Evolutionary conservation across 345 rosid genomes (phyloP).

Genomic region (Boechera stricta): DNA sequence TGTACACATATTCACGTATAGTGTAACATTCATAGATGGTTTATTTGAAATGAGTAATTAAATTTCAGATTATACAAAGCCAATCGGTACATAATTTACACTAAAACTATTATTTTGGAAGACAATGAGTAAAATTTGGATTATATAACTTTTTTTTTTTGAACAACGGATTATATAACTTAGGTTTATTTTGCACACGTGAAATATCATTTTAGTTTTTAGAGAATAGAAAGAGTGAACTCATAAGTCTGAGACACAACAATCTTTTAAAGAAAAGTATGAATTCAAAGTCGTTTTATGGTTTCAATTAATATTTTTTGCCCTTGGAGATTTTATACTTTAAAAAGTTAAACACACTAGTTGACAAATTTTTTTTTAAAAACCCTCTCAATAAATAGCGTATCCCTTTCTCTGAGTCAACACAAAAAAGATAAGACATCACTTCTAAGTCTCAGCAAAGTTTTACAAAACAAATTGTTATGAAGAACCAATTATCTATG

Average conservation of each 20-base stretch:
- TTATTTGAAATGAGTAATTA: background rate
- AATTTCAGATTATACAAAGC: background rate
- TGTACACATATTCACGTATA: background rate
- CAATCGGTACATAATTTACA: background rate
- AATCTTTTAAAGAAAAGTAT: background rate
- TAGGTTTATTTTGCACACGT: background rate
- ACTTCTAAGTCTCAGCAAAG: conserved; percentile 8
- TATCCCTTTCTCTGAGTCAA: background rate
- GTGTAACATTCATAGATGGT: background rate
- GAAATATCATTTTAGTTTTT: background rate
- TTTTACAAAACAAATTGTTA: background rate
- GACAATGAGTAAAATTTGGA: background rate
- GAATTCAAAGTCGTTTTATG: background rate
- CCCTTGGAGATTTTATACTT: conserved; percentile 22
- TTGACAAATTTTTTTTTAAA: too few relatives aligned
- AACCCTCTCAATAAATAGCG: background rate
- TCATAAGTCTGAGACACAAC: background rate
- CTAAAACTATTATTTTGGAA: background rate
- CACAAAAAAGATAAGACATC: conserved; percentile 8
- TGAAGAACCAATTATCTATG: background rate
- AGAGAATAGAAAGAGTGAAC: background rate
- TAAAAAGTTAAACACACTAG: background rate
- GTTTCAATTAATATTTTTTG: background rate
- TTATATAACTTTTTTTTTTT: background rate
- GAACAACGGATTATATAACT: background rate